Percentiles rank a stretch among this genome's conserved stretches.
Evolutionary conservation across 768 basidiomycete species (phyloP).

Genomic region (Tephrocybe sp.): DNA sequence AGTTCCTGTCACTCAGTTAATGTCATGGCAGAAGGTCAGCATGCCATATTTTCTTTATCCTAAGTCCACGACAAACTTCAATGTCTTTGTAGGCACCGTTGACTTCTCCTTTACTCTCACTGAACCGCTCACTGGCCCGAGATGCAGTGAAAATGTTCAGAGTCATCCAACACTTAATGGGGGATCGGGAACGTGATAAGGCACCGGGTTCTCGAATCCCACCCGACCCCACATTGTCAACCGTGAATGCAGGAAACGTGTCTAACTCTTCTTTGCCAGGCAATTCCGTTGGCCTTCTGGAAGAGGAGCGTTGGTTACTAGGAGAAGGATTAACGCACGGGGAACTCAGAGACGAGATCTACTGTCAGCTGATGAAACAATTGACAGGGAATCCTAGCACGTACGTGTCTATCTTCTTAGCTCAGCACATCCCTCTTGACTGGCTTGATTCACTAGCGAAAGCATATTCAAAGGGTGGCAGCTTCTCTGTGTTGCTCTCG

Average conservation of each 20-base stretch:
- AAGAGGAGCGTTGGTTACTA: slow-evolving; percentile 87
- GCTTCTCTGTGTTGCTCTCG: slow-evolving; percentile 84
- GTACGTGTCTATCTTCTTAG: slow-evolving; percentile 38
- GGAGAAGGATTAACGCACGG: slow-evolving; percentile 76
- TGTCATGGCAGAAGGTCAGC: slow-evolving; percentile 86
- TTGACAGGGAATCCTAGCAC: slow-evolving; percentile 77
- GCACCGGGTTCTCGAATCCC: slow-evolving; percentile 48
- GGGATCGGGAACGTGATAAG: slow-evolving; percentile 79
- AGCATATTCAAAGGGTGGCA: slow-evolving; percentile 93
- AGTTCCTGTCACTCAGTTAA: slow-evolving; percentile 83
- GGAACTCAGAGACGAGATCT: slow-evolving; percentile 91
- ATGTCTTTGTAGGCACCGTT: slow-evolving; percentile 52
- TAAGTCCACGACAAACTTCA: slow-evolving; percentile 1
- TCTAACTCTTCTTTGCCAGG: slow-evolving; percentile 47
- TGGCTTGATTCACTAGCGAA: slow-evolving; percentile 49
- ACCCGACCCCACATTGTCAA: slow-evolving; percentile 43
- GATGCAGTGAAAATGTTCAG: slow-evolving; percentile 88
- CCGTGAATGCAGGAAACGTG: slow-evolving; percentile 40
- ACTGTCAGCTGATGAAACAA: slow-evolving; percentile 92
- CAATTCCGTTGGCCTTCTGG: slow-evolving; percentile 48
- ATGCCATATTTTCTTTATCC: neutral
- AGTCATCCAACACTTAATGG: slow-evolving; percentile 91
- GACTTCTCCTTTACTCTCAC: slow-evolving; percentile 68
- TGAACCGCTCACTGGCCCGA: slow-evolving; percentile 64
- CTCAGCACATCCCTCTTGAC: slow-evolving; percentile 2